These are phyloP conservation scores for Pterocarpus santalinus DNA, from an alignment of 306 rosid species.

Conservation along the genomic window DNA sequence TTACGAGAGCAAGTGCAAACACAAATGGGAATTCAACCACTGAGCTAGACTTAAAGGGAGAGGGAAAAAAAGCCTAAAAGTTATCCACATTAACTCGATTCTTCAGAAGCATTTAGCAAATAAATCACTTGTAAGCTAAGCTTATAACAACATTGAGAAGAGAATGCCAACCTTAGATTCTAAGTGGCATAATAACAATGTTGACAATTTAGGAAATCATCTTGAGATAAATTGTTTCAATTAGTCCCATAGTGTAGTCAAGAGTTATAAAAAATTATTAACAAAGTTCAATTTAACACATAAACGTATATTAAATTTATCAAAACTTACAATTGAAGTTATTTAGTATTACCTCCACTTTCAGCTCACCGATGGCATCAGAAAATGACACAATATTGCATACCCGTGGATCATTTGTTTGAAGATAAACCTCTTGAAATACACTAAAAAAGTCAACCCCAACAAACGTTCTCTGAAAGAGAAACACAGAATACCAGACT, in stretches of 20 bases:
- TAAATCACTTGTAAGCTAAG: not conserved
- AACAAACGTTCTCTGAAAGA: conserved; percentile 91
- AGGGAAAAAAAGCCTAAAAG: not conserved
- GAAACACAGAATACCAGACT: conserved; percentile 40
- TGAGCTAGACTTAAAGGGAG: not conserved
- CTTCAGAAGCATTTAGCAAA: conserved; percentile 14
- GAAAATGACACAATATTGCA: conserved; percentile 86
- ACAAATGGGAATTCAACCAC: conserved; percentile 36
- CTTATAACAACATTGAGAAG: not conserved
- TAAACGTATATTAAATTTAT: conserved; percentile 36
- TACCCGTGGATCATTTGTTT: conserved; percentile 85
- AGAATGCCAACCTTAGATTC: conserved; percentile 1
- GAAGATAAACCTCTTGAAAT: conserved; percentile 91
- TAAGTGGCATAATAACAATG: conserved; percentile 15
- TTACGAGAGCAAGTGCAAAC: conserved; percentile 1
- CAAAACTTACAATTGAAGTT: conserved; percentile 33
- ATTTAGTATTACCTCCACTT: conserved; percentile 81
- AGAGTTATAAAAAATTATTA: not conserved
- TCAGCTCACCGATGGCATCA: conserved; percentile 95
- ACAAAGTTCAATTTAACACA: conserved; percentile 33
- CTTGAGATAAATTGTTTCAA: conserved; percentile 14
- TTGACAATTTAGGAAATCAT: not conserved
- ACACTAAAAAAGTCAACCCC: conserved; percentile 90
- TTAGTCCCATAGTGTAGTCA: not conserved
- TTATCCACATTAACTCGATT: conserved; percentile 17